A percentile compares a stretch with the other conserved stretches of the same genome.
These are phyloP conservation scores for Phytophthora vignae DNA, from an alignment of 352 stramenopile species.

Conservation along the genomic window DNA sequence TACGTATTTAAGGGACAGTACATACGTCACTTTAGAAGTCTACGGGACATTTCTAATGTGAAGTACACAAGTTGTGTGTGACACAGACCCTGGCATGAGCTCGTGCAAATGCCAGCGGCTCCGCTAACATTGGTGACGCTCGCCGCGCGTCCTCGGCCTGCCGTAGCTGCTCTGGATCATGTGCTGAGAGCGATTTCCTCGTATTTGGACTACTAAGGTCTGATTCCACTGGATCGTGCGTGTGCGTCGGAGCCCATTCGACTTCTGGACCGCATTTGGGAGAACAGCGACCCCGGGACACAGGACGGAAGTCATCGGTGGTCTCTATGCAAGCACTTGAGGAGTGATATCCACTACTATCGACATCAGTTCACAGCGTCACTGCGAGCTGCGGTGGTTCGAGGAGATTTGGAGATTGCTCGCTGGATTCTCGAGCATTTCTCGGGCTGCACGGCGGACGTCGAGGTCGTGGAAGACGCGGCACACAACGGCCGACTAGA, in stretches of 20 bases:
- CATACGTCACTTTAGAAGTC: too few relatives aligned
- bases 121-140: not conserved
- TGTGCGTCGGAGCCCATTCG: constrained; percentile 10
- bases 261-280: constrained; percentile 27
- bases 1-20: too few relatives aligned
- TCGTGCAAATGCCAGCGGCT: not conserved
- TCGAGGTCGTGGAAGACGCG: constrained; percentile 24
- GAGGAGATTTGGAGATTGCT: constrained; percentile 17
- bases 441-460: constrained; percentile 13
- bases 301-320: not conserved
- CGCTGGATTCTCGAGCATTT: constrained; percentile 21
- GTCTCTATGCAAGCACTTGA: constrained; percentile 18
- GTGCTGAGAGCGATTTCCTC: not conserved
- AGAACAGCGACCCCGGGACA: constrained; percentile 10
- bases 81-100: too few relatives aligned
- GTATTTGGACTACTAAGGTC: not conserved
- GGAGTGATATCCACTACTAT: constrained; percentile 18
- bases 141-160: not conserved
- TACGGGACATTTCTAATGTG: not conserved
- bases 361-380: constrained; percentile 22
- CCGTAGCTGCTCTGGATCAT: not conserved
- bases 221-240: constrained; percentile 17
- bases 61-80: too few relatives aligned
- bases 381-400: not conserved
- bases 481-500: constrained; percentile 14